Evolutionary conservation across 176 grass and related monocot species (phyloP).

Genomic region (Chrysopogon serrulatus): DNA sequence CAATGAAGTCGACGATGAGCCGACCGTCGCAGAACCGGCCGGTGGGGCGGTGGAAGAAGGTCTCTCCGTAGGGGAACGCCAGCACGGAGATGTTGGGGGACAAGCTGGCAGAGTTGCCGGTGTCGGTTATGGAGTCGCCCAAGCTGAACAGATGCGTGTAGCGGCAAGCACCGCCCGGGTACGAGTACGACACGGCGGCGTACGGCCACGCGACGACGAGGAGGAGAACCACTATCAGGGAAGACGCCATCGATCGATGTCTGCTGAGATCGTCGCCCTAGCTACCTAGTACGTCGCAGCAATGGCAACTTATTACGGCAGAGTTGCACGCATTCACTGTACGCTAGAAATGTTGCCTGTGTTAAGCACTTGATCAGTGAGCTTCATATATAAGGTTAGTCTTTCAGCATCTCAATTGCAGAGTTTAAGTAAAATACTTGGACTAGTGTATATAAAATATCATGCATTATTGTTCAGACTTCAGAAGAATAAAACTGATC

Average conservation of each 20-base stretch:
- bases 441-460: neutral
- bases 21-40: slow-evolving; percentile 52
- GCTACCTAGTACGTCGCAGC: no score
- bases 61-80: slow-evolving; percentile 45
- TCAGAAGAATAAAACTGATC: no score
- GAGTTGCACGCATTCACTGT: no score
- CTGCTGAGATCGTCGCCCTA: neutral
- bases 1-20: slow-evolving; percentile 53
- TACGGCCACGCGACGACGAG: neutral
- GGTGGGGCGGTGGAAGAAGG: slow-evolving; percentile 50
- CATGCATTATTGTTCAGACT: neutral
- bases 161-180: slow-evolving; percentile 1
- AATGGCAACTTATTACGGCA: no score
- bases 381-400: no score
- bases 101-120: slow-evolving; percentile 34
- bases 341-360: no score
- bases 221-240: neutral
- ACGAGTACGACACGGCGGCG: neutral
- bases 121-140: slow-evolving; percentile 55
- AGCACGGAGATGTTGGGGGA: neutral
- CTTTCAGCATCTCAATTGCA: neutral
- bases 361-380: no score
- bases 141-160: slow-evolving; percentile 48
- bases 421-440: neutral
- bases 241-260: neutral